Conservation (phyloP, 192 early-diverging fungal species). For the Coemansia sp. region DNA sequence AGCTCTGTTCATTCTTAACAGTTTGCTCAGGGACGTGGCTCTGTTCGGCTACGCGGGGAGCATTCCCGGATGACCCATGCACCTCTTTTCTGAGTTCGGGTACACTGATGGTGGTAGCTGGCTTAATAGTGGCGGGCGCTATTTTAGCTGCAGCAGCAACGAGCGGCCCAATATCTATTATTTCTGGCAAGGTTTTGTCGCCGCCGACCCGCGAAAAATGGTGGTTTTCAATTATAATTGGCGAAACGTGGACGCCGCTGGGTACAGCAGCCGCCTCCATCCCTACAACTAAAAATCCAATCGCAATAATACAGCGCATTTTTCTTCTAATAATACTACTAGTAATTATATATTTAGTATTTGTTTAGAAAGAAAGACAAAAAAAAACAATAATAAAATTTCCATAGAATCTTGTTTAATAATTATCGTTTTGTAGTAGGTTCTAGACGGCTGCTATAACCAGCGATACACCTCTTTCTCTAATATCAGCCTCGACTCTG, state of each 20-base stretch:
- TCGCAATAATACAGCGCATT: background rate
- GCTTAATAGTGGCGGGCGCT: background rate
- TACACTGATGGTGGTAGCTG: background rate
- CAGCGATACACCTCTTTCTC: conserved; percentile 5
- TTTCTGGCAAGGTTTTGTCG: background rate
- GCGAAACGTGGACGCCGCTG: background rate
- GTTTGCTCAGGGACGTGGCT: too few species aligned
- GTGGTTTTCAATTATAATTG: background rate
- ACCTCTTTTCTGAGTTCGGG: too few species aligned
- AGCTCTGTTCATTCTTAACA: too few species aligned
- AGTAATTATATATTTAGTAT: background rate
- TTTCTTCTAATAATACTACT: background rate
- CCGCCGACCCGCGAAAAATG: background rate
- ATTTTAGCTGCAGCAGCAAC: background rate
- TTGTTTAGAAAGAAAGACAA: background rate
- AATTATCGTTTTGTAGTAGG: too few species aligned
- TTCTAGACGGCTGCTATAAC: too few species aligned
- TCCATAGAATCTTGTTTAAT: too few species aligned
- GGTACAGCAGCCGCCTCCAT: background rate
- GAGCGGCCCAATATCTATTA: conserved; percentile 4
- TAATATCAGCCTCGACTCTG: conserved; percentile 22
- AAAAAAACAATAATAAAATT: background rate
- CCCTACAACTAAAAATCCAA: background rate
- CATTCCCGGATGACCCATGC: too few species aligned
- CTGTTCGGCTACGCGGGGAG: too few species aligned